Percentiles rank a stretch among this genome's conserved stretches.
phyloP scores from a whole-genome alignment of 345 rosid species.

The Barbarea vulgaris region DNA sequence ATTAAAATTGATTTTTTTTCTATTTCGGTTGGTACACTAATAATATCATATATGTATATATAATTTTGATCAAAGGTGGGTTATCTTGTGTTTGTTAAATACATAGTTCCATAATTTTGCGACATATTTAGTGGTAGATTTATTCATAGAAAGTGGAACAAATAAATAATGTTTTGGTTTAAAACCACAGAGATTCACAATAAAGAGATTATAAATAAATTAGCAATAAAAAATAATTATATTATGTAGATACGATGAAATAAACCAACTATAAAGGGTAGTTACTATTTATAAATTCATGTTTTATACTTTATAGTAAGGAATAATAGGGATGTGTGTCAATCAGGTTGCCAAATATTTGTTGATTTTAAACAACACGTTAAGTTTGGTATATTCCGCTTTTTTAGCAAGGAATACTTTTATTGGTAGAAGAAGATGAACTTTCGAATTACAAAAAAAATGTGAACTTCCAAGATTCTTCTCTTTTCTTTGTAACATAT shows the following conservation, averaged over 20 bases:
- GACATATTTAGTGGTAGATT: neutral
- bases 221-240: neutral
- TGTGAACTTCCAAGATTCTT: constrained; percentile 12
- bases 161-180: neutral
- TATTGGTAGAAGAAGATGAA: constrained; percentile 1
- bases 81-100: constrained; percentile 17
- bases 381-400: constrained; percentile 15
- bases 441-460: constrained; percentile 15
- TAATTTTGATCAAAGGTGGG: too few relatives aligned
- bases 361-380: constrained; percentile 23
- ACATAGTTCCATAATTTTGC: neutral
- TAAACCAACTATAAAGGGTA: neutral
- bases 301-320: neutral
- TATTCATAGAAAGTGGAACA: neutral
- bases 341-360: neutral
- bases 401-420: constrained; percentile 17
- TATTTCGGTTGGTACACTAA: too few relatives aligned
- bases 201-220: neutral
- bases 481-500: constrained; percentile 16
- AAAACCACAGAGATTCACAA: neutral
- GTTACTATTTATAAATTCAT: neutral
- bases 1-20: neutral
- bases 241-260: neutral
- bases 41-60: too few relatives aligned
- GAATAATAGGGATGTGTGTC: neutral